A percentile compares a stretch with the other conserved stretches of the same genome.
Evolutionary conservation across 805 yeast genomes (phyloP).

Genomic region (Teunomyces barrocoloradensis): DNA sequence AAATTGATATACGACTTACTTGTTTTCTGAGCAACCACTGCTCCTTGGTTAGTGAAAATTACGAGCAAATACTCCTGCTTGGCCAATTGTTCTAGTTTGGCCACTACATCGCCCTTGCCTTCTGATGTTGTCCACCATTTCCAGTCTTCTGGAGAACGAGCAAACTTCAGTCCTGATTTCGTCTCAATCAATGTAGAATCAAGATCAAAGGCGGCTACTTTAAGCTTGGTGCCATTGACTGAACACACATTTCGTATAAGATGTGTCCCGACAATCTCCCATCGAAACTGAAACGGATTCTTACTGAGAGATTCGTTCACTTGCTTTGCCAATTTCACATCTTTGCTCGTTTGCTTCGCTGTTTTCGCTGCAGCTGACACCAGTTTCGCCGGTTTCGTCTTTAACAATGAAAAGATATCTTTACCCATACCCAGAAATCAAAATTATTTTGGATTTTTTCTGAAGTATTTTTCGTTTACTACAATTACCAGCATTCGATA

Average conservation of each 20-base stretch:
- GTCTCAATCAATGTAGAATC: slow-evolving; percentile 77
- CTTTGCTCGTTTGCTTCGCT: not conserved
- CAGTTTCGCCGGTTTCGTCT: not conserved
- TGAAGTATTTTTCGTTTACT: not conserved
- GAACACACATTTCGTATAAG: slow-evolving; percentile 6
- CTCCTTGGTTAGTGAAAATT: slow-evolving; percentile 87
- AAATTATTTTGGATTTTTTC: not conserved
- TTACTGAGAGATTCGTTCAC: not conserved
- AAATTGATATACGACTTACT: slow-evolving; percentile 41
- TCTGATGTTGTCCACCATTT: slow-evolving; percentile 37
- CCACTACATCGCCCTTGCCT: slow-evolving; percentile 16
- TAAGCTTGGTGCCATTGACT: slow-evolving; percentile 12
- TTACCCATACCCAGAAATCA: not conserved
- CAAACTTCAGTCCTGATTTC: slow-evolving; percentile 58
- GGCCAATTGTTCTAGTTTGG: slow-evolving; percentile 20
- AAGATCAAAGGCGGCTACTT: slow-evolving; percentile 75
- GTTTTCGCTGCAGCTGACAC: not conserved
- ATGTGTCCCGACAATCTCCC: slow-evolving; percentile 6
- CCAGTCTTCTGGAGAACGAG: slow-evolving; percentile 72
- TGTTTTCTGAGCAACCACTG: slow-evolving; percentile 42
- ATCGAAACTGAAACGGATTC: not conserved
- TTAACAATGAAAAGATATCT: slow-evolving; percentile 1
- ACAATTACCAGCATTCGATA: too few relatives aligned
- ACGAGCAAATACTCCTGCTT: slow-evolving; percentile 45
- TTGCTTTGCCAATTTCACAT: not conserved